Base-by-base conservation (phyloP, 2,329 filamentous ascomycete species). In the Sporothrix humicola region DNA sequence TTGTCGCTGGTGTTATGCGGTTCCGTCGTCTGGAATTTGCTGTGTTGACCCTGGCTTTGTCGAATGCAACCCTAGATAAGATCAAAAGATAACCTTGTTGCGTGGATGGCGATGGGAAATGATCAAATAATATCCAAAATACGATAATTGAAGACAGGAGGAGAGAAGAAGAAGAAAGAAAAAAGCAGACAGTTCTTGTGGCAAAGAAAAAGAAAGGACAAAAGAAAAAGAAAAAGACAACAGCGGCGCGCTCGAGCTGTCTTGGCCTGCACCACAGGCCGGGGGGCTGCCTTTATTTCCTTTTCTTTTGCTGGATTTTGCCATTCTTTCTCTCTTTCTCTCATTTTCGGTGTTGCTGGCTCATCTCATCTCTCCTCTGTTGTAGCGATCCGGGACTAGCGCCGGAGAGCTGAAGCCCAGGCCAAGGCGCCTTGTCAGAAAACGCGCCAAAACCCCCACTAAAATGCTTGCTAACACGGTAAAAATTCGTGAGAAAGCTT, bases 311-410 rank as follows among this genome's bases (percentile, higher is more conserved):
- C n/a, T 37, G 31, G 7, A 37, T 48, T 66, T 65, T 37, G 42
- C 42, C 42, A 4, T 37, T 26, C 42, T 23, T 48, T 65, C 23
- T 26, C 31, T 37, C 31, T 37, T 37, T 37, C 4, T 7, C 31
- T 37, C 31, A 37, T 37, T 37, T 37, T 37, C 31, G 4, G 31
- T 37, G 31, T 56, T 13, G 52, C 52, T 56, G 20, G 52, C 12
- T 23, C 20, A 10, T 20, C 17, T 54, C 23, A 26, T 26, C 9
- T 56, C 31, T 31, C 23, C 2, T 26, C 17, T n/a, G 46, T 13
- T 52, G 66, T 69, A 46, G 48, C 66, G 66, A 69, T 42, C 48
- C 48, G 13, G 66, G 17, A 69, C 66, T 69, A 69, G 66, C 48
- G 31, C 42, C 9, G 15, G 46, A 56, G 46, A 42, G 48, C 66